phyloP scores from a whole-genome alignment of 306 rosid species.

The Prunus kanzakura region DNA sequence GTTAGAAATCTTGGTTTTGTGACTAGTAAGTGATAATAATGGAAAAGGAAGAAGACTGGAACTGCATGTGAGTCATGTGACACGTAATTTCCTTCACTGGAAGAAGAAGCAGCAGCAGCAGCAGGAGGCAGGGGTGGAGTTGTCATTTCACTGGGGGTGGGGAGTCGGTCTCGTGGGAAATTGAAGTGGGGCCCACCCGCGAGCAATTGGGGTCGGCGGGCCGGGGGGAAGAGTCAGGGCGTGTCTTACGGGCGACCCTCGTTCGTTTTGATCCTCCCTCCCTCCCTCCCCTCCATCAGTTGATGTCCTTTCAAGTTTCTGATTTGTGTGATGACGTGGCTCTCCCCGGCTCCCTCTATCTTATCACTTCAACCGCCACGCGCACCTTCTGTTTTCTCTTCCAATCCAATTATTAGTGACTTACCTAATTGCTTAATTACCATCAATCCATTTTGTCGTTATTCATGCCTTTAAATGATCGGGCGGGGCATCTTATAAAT shows the following conservation, averaged over 20 bases:
- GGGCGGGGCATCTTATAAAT: too few relatives aligned
- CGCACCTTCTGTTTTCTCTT: too few relatives aligned
- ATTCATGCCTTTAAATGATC: too few relatives aligned
- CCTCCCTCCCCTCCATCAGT: neutral
- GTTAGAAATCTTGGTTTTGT: too few relatives aligned
- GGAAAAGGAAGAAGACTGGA: neutral
- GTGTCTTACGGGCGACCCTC: slow-evolving; percentile 38
- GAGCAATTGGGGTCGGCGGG: slow-evolving; percentile 25
- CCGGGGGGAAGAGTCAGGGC: slow-evolving; percentile 15
- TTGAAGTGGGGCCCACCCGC: slow-evolving; percentile 33
- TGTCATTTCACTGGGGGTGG: slow-evolving; percentile 6
- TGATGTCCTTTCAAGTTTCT: slow-evolving; percentile 15
- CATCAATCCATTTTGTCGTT: too few relatives aligned
- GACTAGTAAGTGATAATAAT: too few relatives aligned
- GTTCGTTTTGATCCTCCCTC: neutral
- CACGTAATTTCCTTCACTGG: neutral
- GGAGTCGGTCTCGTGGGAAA: slow-evolving; percentile 28
- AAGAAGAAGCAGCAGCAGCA: neutral
- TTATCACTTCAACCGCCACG: neutral
- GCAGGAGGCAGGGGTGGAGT: neutral
- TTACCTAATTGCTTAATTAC: too few relatives aligned
- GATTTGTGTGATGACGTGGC: slow-evolving; percentile 37
- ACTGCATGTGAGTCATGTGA: neutral
- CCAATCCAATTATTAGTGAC: too few relatives aligned
- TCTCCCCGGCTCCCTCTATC: slow-evolving; percentile 25